phyloP scores from a whole-genome alignment of 805 yeast genomes.

The Wickerhamiella alocasiicola region DNA sequence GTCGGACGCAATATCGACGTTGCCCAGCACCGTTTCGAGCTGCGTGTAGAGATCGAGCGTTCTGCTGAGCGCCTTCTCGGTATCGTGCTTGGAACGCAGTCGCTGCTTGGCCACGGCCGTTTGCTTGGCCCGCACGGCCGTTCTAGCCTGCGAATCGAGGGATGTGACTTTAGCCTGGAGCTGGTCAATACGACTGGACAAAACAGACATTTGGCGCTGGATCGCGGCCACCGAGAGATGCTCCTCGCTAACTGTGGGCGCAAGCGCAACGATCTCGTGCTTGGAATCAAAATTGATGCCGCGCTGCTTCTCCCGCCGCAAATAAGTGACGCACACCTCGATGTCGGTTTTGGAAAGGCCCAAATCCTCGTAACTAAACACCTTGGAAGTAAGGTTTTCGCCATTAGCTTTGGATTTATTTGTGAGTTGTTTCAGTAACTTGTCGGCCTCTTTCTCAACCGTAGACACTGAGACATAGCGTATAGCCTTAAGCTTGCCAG shows the following conservation, averaged over 20 bases:
- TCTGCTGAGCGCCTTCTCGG: slow-evolving; percentile 19
- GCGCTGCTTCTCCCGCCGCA: slow-evolving; percentile 18
- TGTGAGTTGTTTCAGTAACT: slow-evolving; percentile 11
- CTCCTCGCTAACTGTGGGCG: slow-evolving; percentile 15
- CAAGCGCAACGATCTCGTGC: slow-evolving; percentile 18
- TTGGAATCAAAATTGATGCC: slow-evolving; percentile 13
- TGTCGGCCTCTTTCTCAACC: slow-evolving; percentile 15
- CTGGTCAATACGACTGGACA: slow-evolving; percentile 4
- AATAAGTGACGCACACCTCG: slow-evolving; percentile 20
- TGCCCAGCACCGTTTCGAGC: slow-evolving; percentile 29
- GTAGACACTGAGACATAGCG: slow-evolving; percentile 20
- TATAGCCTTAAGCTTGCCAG: slow-evolving; percentile 21
- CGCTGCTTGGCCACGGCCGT: slow-evolving; percentile 9
- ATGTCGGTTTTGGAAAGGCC: slow-evolving; percentile 18
- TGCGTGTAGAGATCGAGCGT: slow-evolving; percentile 29
- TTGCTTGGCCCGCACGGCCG: slow-evolving; percentile 14
- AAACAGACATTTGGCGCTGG: slow-evolving; percentile 10
- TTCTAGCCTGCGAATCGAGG: slow-evolving; percentile 13
- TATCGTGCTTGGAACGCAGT: slow-evolving; percentile 20
- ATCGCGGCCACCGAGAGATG: slow-evolving; percentile 21
- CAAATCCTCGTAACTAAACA: slow-evolving; percentile 2
- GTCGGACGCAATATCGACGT: slow-evolving; percentile 35
- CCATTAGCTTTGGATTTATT: slow-evolving; percentile 10
- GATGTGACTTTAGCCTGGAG: slow-evolving; percentile 12
- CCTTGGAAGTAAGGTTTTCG: slow-evolving; percentile 5